Evolutionary conservation across 75 land plant species (phyloP).

Genomic region (Sequoiadendron giganteum): DNA sequence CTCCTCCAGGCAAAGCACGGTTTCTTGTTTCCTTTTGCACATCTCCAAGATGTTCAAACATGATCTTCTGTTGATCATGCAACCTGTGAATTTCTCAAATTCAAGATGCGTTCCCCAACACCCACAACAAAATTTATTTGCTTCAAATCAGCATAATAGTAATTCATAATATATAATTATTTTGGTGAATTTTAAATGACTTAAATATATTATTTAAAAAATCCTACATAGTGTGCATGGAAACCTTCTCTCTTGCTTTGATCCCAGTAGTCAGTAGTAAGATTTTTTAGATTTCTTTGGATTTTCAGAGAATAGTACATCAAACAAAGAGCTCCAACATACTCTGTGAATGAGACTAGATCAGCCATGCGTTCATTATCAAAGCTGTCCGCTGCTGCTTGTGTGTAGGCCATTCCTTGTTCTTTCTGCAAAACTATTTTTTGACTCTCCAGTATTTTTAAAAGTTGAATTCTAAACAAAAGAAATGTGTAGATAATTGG

Average conservation of each 20-base stretch:
- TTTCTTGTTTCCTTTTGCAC: conserved; percentile 84
- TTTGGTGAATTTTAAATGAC: neutral
- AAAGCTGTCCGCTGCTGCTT: conserved; percentile 90
- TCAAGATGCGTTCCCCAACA: neutral
- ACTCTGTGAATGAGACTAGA: conserved; percentile 72
- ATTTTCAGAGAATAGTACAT: conserved; percentile 31
- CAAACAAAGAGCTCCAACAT: conserved; percentile 79
- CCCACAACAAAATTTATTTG: neutral
- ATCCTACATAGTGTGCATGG: neutral
- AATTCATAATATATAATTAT: neutral
- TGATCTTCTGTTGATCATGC: conserved; percentile 60
- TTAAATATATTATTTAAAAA: too few species aligned
- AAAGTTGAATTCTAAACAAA: conserved; percentile 59
- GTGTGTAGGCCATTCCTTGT: conserved; percentile 90
- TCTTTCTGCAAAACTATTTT: conserved; percentile 72
- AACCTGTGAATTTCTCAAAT: neutral
- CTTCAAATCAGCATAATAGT: neutral
- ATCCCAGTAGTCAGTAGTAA: neutral
- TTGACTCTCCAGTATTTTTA: conserved; percentile 80
- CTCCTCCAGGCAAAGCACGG: conserved; percentile 77
- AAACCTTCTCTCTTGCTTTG: neutral
- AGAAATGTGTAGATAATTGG: neutral
- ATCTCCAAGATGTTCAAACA: conserved; percentile 62
- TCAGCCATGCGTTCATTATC: conserved; percentile 61
- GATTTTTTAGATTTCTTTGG: neutral